These are phyloP conservation scores for Colletotrichum lindemuthianum DNA, from an alignment of 2,329 filamentous ascomycete species.

Conservation along the genomic window DNA sequence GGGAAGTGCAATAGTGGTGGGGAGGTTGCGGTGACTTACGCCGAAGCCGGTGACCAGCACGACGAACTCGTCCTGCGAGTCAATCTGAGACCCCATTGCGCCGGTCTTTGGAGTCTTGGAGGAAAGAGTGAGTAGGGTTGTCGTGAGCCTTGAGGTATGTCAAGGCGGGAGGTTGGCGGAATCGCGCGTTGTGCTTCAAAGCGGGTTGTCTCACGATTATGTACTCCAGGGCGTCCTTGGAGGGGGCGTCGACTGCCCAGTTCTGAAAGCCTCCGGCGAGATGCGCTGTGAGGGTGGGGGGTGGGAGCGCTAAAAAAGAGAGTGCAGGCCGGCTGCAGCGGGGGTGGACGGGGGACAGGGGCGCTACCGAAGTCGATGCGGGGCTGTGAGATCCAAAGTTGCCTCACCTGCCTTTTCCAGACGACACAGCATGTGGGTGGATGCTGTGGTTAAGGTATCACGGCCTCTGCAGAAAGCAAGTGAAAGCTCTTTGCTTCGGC, in stretches of 20 bases:
- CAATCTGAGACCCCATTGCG: slow-evolving; percentile 49
- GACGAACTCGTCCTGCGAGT: slow-evolving; percentile 60
- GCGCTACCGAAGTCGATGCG: not conserved
- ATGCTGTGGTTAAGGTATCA: too few species aligned
- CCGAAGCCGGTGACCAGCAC: slow-evolving; percentile 71
- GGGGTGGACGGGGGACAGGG: slow-evolving; percentile 4
- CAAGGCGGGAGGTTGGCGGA: not conserved
- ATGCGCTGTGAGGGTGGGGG: slow-evolving; percentile 18
- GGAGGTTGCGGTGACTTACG: slow-evolving; percentile 51
- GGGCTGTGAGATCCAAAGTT: not conserved
- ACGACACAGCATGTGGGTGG: not conserved
- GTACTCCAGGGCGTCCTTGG: not conserved
- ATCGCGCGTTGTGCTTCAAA: not conserved
- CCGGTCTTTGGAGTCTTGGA: not conserved
- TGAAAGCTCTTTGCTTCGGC: too few species aligned
- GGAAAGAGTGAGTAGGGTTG: not conserved
- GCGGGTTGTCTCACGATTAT: slow-evolving; percentile 16
- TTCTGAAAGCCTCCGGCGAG: too few species aligned
- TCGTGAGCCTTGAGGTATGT: not conserved
- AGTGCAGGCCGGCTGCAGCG: slow-evolving; percentile 2
- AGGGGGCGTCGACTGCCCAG: not conserved
- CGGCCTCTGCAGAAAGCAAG: too few species aligned
- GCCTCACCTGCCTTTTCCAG: not conserved
- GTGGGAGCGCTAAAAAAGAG: slow-evolving; percentile 16
- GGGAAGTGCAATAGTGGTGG: slow-evolving; percentile 5